Evolutionary conservation across 1,284 basidiomycete genomes (phyloP).

Genomic region (Rhodotorula glutinis): DNA sequence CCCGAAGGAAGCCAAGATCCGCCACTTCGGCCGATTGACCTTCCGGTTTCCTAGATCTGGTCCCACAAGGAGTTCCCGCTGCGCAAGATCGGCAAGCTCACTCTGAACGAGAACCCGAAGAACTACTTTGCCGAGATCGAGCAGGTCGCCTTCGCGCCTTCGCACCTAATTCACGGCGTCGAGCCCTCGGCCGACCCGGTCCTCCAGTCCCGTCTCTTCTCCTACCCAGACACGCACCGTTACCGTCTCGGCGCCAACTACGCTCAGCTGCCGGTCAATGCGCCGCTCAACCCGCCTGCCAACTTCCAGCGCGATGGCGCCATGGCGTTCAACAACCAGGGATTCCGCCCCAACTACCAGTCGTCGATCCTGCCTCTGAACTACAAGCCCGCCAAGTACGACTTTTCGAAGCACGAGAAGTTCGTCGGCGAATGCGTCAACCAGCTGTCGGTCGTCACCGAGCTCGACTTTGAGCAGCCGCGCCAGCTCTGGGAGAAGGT

Average conservation of each 20-base stretch:
- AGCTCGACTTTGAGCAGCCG: constrained; percentile 89
- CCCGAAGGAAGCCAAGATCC: no score
- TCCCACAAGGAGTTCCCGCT: constrained; percentile 75
- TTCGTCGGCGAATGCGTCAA: constrained; percentile 69
- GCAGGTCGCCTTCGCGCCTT: constrained; percentile 76
- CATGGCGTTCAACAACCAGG: constrained; percentile 72
- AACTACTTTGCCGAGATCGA: constrained; percentile 47
- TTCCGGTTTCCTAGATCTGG: constrained; percentile 38
- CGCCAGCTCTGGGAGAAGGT: constrained; percentile 74
- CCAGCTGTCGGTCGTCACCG: constrained; percentile 73
- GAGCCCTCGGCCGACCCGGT: constrained; percentile 87
- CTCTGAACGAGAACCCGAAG: constrained; percentile 65
- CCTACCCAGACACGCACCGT: constrained; percentile 90
- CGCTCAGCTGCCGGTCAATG: constrained; percentile 82
- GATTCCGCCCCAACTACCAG: constrained; percentile 78
- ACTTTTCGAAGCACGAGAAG: constrained; percentile 60
- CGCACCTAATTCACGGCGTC: constrained; percentile 78
- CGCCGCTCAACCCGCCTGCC: constrained; percentile 50
- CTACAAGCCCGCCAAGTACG: constrained; percentile 54
- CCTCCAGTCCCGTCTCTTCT: constrained; percentile 87
- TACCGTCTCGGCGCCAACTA: constrained; percentile 72
- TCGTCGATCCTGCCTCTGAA: constrained; percentile 66
- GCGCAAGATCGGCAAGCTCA: constrained; percentile 76
- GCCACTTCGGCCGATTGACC: background rate
- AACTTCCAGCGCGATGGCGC: constrained; percentile 71